Percentiles rank a stretch among this genome's conserved stretches.
These are phyloP conservation scores for Lodderomyces pseudojiufengensis DNA, from an alignment of 1,139 yeast species.

Conservation along the genomic window DNA sequence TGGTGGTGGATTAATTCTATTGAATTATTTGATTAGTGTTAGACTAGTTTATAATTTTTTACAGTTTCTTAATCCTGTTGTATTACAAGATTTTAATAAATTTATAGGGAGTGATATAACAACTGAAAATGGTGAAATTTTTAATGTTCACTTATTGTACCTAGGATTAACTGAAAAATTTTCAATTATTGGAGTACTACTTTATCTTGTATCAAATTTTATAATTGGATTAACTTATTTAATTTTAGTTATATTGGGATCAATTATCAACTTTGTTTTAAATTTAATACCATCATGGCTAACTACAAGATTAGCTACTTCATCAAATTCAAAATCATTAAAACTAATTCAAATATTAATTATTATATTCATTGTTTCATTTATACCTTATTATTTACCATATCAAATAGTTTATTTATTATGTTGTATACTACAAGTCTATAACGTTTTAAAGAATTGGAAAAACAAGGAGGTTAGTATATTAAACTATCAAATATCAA, in stretches of 20 bases:
- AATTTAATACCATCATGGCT: not conserved
- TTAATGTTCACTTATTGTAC: constrained; percentile 42
- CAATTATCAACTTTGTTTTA: not conserved
- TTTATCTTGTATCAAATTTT: constrained; percentile 51
- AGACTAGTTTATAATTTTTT: constrained; percentile 20
- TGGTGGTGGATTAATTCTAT: constrained; percentile 19
- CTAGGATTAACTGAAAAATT: constrained; percentile 63
- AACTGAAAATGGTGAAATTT: constrained; percentile 15
- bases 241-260: constrained; percentile 7
- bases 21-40: constrained; percentile 37
- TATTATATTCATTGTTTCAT: constrained; percentile 20
- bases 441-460: constrained; percentile 37
- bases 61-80: constrained; percentile 55
- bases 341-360: constrained; percentile 1
- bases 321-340: not conserved
- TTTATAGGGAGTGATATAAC: constrained; percentile 21
- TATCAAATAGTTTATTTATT: constrained; percentile 73
- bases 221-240: constrained; percentile 36
- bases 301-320: not conserved
- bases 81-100: constrained; percentile 36
- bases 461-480: constrained; percentile 8
- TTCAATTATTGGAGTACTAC: constrained; percentile 43
- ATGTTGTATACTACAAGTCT: constrained; percentile 50
- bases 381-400: constrained; percentile 63
- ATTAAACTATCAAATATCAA: constrained; percentile 51